Base-by-base conservation (phyloP, 139 green algal species). In the Picochlorum costavermella region DNA sequence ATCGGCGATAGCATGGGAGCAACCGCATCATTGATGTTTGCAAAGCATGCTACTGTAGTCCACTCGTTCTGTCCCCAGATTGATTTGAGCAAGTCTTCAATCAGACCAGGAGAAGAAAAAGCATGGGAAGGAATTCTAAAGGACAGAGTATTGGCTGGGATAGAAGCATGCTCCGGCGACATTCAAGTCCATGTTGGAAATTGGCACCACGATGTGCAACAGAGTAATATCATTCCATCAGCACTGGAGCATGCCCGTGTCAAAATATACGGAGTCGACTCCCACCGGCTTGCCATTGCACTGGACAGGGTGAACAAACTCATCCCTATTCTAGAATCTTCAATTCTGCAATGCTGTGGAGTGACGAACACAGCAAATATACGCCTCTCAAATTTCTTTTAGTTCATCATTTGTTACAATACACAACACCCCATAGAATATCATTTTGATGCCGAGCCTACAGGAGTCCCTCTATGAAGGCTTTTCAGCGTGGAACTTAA, bases 1-100 rank as follows among this genome's bases (percentile, higher is more conserved):
- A 80, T 95, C 68, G 92, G 92, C 0, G 92, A 98, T 78, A 87
- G 70, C 37, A 98, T 98, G 92, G 92, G 92, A 2, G 92, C 86
- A 14, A 87, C 81, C 2, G 92, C 75, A 1, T 71, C 83, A 17
- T 78, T 98, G 59, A 61, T 96, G 37, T 95, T 94, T 73, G 67
- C 75, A 6, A 55, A 66, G 5, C 65, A 89, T 44, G 92, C 92
- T 28, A 91, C 81, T 1, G 33, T 43, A 8, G 92, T 94, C 30
- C 62, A 96, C 8, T 82, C 84, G 13, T 98, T 97, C 74, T 95
- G 65, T 36, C 56, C 63, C 0, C 78, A 92, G 68, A 76, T 92
- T 16, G 84, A 92, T 68, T 60, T 95, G 43, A 68, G 31, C 10
- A 61, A 26, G 0, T 75, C 83, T 0, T 83, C 75, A 17, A 87